phyloP scores from a whole-genome alignment of 768 basidiomycete genomes.

The Leccinellum rugosiceps region DNA sequence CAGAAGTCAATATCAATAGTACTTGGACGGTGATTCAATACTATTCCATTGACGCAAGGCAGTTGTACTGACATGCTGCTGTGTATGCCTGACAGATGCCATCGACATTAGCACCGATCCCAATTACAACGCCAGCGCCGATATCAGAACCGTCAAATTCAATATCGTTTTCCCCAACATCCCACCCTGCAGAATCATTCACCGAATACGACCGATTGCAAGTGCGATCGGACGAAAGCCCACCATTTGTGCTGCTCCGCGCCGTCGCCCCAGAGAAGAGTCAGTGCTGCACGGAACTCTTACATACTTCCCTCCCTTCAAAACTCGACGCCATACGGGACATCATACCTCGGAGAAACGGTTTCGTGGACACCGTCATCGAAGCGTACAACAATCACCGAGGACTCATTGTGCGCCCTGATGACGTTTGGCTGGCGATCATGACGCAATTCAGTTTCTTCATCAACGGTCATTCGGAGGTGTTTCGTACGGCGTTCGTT shows the following conservation, averaged over 20 bases:
- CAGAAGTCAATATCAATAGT: constrained; percentile 1
- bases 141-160: not conserved
- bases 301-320: constrained; percentile 28
- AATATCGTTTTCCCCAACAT: constrained; percentile 24
- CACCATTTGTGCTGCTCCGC: constrained; percentile 21
- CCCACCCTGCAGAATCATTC: constrained; percentile 27
- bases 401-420: constrained; percentile 42
- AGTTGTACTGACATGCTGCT: not conserved
- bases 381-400: constrained; percentile 36
- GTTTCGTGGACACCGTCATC: constrained; percentile 36
- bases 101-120: not conserved
- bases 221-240: constrained; percentile 19
- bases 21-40: constrained; percentile 18
- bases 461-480: constrained; percentile 36
- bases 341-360: constrained; percentile 30
- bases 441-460: constrained; percentile 38
- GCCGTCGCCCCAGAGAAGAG: constrained; percentile 21
- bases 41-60: not conserved
- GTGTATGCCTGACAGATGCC: constrained; percentile 6
- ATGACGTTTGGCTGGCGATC: constrained; percentile 45
- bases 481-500: constrained; percentile 32
- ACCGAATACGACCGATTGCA: constrained; percentile 28
- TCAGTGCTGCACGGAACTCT: constrained; percentile 20
- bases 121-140: not conserved
- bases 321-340: constrained; percentile 22